Percentiles rank a stretch among this genome's conserved stretches.
These are phyloP conservation scores for Hamamelis virginiana DNA, from an alignment of 164 flowering plant species.

Conservation along the genomic window DNA sequence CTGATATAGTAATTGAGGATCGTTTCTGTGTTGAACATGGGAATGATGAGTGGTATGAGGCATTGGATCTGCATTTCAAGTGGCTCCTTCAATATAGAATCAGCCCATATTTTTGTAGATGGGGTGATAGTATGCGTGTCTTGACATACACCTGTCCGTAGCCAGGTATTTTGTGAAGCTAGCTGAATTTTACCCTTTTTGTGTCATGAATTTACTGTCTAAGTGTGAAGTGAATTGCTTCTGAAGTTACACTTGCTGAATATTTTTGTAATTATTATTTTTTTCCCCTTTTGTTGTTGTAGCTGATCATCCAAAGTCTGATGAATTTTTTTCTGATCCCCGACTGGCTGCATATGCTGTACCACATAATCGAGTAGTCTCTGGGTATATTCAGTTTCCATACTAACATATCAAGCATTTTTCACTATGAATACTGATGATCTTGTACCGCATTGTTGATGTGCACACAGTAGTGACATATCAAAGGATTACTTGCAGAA, in stretches of 20 bases:
- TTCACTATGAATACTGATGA: constrained; percentile 18
- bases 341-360: constrained; percentile 96
- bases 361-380: constrained; percentile 61
- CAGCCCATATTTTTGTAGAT: constrained; percentile 94
- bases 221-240: not conserved
- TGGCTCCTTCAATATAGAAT: constrained; percentile 95
- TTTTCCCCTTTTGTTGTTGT: constrained; percentile 14
- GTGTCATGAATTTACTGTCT: not conserved
- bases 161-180: constrained; percentile 62
- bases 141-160: constrained; percentile 91
- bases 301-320: constrained; percentile 94
- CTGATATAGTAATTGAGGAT: constrained; percentile 97
- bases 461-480: constrained; percentile 53
- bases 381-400: constrained; percentile 48
- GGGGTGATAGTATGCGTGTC: constrained; percentile 95
- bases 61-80: constrained; percentile 80
- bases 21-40: constrained; percentile 93
- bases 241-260: not conserved
- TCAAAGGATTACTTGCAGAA: constrained; percentile 60
- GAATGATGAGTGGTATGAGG: constrained; percentile 78
- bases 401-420: constrained; percentile 10
- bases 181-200: not conserved
- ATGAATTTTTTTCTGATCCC: constrained; percentile 86
- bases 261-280: no score
- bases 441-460: constrained; percentile 23